Percentiles rank a stretch among this genome's conserved stretches.
These are phyloP conservation scores for Piper betle DNA, from an alignment of 164 flowering plant genomes.

Conservation along the genomic window DNA sequence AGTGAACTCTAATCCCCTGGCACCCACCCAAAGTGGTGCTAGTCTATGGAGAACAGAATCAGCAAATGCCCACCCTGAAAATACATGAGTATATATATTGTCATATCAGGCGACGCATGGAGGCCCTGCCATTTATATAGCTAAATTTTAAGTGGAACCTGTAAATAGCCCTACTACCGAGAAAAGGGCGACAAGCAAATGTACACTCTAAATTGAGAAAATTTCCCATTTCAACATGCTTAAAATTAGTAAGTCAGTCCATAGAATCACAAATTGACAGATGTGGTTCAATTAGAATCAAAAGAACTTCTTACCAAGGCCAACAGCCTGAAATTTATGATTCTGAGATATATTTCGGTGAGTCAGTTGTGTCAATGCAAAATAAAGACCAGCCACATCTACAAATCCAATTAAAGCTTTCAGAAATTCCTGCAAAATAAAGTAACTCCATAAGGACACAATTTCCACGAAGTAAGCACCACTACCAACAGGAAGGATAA, in stretches of 20 bases:
- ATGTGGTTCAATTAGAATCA: not conserved
- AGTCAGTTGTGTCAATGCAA: constrained; percentile 91
- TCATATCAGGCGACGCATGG: too few species aligned
- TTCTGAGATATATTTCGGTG: constrained; percentile 95
- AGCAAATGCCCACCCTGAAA: constrained; percentile 98
- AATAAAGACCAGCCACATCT: constrained; percentile 95
- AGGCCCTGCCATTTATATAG: too few species aligned
- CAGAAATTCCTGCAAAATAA: constrained; percentile 57
- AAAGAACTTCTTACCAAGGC: constrained; percentile 59
- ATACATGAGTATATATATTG: not conserved
- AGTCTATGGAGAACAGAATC: constrained; percentile 92
- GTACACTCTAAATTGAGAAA: too few species aligned
- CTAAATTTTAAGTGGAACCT: too few species aligned
- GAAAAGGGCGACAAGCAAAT: too few species aligned
- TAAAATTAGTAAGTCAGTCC: too few species aligned
- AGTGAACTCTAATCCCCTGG: constrained; percentile 93
- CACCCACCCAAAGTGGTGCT: constrained; percentile 98
- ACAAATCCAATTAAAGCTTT: constrained; percentile 86
- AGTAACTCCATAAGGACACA: not conserved
- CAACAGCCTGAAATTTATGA: constrained; percentile 97
- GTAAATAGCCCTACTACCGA: too few species aligned
- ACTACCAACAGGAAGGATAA: not conserved
- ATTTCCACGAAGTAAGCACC: not conserved
- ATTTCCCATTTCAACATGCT: too few species aligned
- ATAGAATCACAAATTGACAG: too few species aligned